phyloP scores from a whole-genome alignment of 495 filamentous ascomycete species.

The Rusavskia elegans region DNA sequence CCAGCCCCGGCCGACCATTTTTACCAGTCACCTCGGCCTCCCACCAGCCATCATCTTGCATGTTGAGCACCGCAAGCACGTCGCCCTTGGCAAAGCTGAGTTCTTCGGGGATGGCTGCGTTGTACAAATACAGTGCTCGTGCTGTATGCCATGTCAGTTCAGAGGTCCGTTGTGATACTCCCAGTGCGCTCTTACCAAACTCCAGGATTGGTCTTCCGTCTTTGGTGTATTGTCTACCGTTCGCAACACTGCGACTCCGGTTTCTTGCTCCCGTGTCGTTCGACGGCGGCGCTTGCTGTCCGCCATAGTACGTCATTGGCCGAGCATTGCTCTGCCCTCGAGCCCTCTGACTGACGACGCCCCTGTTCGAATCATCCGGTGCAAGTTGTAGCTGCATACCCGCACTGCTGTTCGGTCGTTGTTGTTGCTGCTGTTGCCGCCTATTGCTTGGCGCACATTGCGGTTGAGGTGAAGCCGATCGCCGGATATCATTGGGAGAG shows the following conservation, averaged over 20 bases:
- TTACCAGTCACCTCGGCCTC: conserved; percentile 83
- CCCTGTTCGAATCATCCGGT: conserved; percentile 17
- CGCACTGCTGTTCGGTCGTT: conserved; percentile 46
- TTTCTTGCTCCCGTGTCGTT: conserved; percentile 21
- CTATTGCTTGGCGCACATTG: conserved; percentile 23
- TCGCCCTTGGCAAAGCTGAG: conserved; percentile 89
- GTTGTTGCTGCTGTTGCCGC: conserved; percentile 22
- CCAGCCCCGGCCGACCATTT: conserved; percentile 60
- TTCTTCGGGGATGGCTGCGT: conserved; percentile 87
- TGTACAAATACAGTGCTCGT: conserved; percentile 85
- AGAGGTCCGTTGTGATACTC: neutral
- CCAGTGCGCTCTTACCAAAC: conserved; percentile 52
- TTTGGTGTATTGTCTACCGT: conserved; percentile 58
- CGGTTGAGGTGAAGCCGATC: conserved; percentile 43
- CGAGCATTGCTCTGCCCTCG: conserved; percentile 10
- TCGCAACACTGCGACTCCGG: conserved; percentile 70
- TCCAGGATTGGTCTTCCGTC: conserved; percentile 82
- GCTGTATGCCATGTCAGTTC: conserved; percentile 34
- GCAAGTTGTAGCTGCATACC: conserved; percentile 74
- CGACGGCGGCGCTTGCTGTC: conserved; percentile 2
- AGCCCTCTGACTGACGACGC: conserved; percentile 2
- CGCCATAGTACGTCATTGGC: conserved; percentile 22
- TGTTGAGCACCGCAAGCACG: conserved; percentile 67
- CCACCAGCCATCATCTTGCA: conserved; percentile 99
- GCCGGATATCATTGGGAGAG: conserved; percentile 35